phyloP scores from a whole-genome alignment of 805 yeast genomes.

The Barnettozyma sucrosica region DNA sequence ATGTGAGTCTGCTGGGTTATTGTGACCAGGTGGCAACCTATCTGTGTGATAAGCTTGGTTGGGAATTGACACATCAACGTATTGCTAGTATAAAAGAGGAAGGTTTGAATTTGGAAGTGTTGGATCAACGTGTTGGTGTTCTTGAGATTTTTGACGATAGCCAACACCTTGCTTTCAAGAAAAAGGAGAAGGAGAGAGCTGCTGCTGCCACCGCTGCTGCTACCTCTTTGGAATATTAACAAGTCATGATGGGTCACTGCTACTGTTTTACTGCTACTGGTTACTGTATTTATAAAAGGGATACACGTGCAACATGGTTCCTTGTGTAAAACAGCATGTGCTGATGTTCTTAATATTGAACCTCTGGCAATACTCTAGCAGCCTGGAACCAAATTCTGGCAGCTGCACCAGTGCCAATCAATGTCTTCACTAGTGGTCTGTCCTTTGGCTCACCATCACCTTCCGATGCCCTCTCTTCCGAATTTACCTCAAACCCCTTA shows the following conservation, averaged over 20 bases:
- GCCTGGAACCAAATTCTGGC: slow-evolving; percentile 67
- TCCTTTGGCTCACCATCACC: slow-evolving; percentile 33
- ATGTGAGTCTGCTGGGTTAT: slow-evolving; percentile 66
- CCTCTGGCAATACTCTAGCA: slow-evolving; percentile 46
- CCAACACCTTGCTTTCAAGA: slow-evolving; percentile 16
- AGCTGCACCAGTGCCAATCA: slow-evolving; percentile 62
- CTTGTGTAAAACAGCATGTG: not conserved
- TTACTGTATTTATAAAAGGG: not conserved
- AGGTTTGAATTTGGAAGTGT: slow-evolving; percentile 25
- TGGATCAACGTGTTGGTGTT: slow-evolving; percentile 30
- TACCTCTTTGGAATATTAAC: not conserved
- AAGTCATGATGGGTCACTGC: not conserved
- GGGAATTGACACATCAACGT: slow-evolving; percentile 57
- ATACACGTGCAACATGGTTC: not conserved
- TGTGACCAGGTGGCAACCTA: slow-evolving; percentile 80
- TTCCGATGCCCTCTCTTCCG: slow-evolving; percentile 43
- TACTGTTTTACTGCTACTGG: no score
- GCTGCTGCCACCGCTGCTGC: not conserved
- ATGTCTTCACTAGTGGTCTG: slow-evolving; percentile 39
- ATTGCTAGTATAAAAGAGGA: slow-evolving; percentile 33
- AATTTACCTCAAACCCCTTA: slow-evolving; percentile 43
- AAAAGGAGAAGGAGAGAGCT: slow-evolving; percentile 4
- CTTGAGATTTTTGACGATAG: slow-evolving; percentile 30
- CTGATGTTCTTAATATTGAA: not conserved
- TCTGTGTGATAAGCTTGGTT: slow-evolving; percentile 48